Base-by-base conservation (phyloP, 345 rosid species). In the Gossypium arboreum region DNA sequence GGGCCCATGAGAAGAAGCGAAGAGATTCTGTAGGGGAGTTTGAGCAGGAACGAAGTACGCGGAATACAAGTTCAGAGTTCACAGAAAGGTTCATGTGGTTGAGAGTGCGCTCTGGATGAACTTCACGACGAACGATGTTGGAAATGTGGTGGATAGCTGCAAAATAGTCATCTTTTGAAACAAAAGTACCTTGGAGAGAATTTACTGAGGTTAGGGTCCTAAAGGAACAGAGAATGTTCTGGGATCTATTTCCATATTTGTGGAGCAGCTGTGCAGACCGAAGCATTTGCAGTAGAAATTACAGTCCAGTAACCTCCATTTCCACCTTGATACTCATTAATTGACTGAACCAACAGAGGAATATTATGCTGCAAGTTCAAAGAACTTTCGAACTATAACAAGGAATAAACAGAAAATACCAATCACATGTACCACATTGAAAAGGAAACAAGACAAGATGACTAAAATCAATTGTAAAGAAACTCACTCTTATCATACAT, bases 1-100 rank as follows among this genome's bases (percentile, higher is more conserved):
- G 87, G 2, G 92, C 97, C 96, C 98, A 93, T 20, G 89, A 84
- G 88, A 94, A 91, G 93, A 93, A 94, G 34, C 97, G 87, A 80
- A 93, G 75, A n/a, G 94, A 90, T 44, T 90, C 88, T 22, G 85
- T 79, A 50, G 95, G 89, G 45, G 86, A 88, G 62, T 84, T 79
- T 25, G 93, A 85, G 79, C 90, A 82, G 65, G 96, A 87, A 51
- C 94, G 99, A 61, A 93, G 96, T 58, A 95, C 92, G 64, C 97
- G 91, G 81, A 77, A 89, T 44, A 91, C 98, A 63, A 95, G 93
- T 76, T 93, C 96, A 9, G 99, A 86, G 20, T 84, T 84, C 48
- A 90, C 75, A 56, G 87, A 78, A 79, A 93, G 74, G 75, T 76
- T 77, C 73, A 85, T 83, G 58, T 86, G 76, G 72, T 87, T 88